Base-by-base conservation (phyloP, 306 rosid genomes). In the Castanea crenata region DNA sequence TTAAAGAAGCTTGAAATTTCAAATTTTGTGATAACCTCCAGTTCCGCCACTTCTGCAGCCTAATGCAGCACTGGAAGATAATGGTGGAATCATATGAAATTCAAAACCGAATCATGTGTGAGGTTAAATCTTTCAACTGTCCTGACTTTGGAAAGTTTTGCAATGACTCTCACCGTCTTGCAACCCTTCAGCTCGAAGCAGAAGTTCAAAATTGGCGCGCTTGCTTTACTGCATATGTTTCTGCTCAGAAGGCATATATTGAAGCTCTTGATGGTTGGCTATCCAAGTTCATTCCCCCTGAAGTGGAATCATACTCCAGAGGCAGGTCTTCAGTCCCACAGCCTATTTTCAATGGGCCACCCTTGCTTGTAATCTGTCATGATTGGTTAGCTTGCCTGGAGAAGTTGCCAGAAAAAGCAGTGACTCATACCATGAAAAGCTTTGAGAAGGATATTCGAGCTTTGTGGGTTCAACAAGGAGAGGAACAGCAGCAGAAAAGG, bases 241-340 rank as follows among this genome's bases (percentile, higher is more conserved):
- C 91, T 21, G 90, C 98, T 15, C 99, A 95, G 58, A 91, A 89
- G 32, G 88, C 90, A 9, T 95, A 95, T 10, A 86, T 91, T 29
- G 90, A 85, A 89, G 93, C 99, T 67, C 94, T 95, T 55, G 81
- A 89, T 52, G 92, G 92, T 61, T 95, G 99, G 99, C 77, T 95
- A 46, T 84, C 84, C 69, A 95, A 95, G 92, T 95, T 92, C 73
- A 55, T 91, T 46, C 85, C 85, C 70, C 97, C 97, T 0, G 96
- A 92, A 81, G 94, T 87, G 14, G 93, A 91, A 74, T 84, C 91
- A 70, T 91, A 86, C 84, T 84, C 97, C 1, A 86, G 86, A 74
- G 80, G 89, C 73, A 90, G 84, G 74, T 82, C 77, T 7, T 80
- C 85, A 0, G 58, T 87, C 1, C 20, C 80, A 25, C 89, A 90